Base-by-base conservation (phyloP, 2,329 filamentous ascomycete genomes). In the Paraconiothyrium brasiliense region DNA sequence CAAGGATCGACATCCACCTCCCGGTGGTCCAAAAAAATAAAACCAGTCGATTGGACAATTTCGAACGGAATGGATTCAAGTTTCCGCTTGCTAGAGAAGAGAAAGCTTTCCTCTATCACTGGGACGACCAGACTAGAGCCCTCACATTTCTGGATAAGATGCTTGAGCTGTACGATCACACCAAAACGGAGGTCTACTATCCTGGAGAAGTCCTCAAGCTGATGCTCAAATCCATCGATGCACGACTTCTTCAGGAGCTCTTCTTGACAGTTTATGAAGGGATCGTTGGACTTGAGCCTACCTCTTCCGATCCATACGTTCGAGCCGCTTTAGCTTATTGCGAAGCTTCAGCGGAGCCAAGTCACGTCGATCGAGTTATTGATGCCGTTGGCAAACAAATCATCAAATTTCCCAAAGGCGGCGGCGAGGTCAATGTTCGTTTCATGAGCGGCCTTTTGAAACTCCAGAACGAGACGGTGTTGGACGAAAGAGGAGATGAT, bases 121-220 rank as follows among this genome's bases (percentile, higher is more conserved):
- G 73, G 74, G 64, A 76, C 43, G 65, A 71, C 2, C 70, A 75
- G 2, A 70, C 73, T 51, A 69, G 66, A 43, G 73, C 72, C 4
- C 68, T 71, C 20, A 71, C 72, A 24, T 69, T 73, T n/a, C 54
- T 79, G 20, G 76, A 79, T 55, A 77, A 71, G 54, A 72, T 77
- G 56, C 59, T 78, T 32, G 77, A 79, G 57, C 41, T 66, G 5
- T 78, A 77, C 39, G 76, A 79, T 46, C 47, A 54, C 2, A 59
- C 68, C 22, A 77, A 72, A 57, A 65, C 69, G 2, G 72, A 74
- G 8, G 47, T 67, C 20, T 76, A 72, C 49, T 77, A 74, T 61
- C 77, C 77, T 35, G 76, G 76, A 13, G 71, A 76, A 27, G 67
- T 79, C 10, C 57, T 79, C 43, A 76, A 70, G 50, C 68, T 67